Evolutionary conservation across 352 stramenopile species (phyloP).

Genomic region (Globisporangium nunn): DNA sequence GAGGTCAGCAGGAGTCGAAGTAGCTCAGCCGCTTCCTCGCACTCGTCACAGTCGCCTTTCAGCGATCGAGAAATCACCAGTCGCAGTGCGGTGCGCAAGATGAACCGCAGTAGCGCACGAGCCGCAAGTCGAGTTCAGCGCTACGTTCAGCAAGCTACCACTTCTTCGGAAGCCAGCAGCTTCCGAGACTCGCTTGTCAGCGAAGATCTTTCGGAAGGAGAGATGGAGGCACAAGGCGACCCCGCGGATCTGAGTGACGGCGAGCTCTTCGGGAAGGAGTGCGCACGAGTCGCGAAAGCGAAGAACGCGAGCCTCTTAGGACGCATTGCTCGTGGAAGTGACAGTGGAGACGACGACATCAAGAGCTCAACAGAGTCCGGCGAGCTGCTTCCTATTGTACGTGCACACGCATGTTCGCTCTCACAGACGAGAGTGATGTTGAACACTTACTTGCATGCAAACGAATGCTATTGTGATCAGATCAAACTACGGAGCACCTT

Average conservation of each 20-base stretch:
- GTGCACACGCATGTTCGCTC: neutral
- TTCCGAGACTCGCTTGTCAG: slow-evolving; percentile 20
- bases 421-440: neutral
- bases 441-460: neutral
- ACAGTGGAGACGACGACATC: slow-evolving; percentile 6
- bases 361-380: slow-evolving; percentile 45
- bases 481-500: slow-evolving; percentile 12
- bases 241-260: slow-evolving; percentile 50
- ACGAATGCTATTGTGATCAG: slow-evolving; percentile 6
- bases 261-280: slow-evolving; percentile 37
- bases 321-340: slow-evolving; percentile 1
- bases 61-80: neutral
- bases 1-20: neutral
- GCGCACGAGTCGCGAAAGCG: slow-evolving; percentile 16
- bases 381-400: slow-evolving; percentile 35
- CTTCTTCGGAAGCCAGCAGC: slow-evolving; percentile 13
- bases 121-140: neutral
- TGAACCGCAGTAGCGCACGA: neutral
- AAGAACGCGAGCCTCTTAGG: slow-evolving; percentile 16
- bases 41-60: neutral
- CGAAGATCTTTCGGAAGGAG: slow-evolving; percentile 38
- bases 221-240: slow-evolving; percentile 15
- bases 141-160: neutral
- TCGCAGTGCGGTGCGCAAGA: neutral
- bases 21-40: neutral